Evolutionary conservation across 2,329 filamentous ascomycete species (phyloP), one percentile per base, ranked within the genome.

Genomic region (Pseudocercospora eumusae): DNA sequence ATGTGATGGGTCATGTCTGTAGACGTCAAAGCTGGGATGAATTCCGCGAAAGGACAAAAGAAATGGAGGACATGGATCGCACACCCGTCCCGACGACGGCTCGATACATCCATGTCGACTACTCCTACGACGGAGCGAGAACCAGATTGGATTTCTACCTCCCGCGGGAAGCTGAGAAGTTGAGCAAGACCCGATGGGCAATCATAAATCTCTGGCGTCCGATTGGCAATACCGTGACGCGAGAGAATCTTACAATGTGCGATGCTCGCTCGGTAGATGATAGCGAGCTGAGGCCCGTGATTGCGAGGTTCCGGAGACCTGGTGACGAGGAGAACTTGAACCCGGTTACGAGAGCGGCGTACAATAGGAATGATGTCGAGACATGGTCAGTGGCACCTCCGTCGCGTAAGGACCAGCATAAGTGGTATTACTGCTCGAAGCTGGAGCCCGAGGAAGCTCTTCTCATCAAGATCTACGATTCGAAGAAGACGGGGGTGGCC

Each of bases 151-250:
- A 60, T 4, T 45, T 54, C 25, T 47, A 57, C 20, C 58, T 57
- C 3, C 56, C 52, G 2, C 4, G 40, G 18, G 53, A 63, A 31
- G 27, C 52, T 10, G 15, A 27, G 1, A 25, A 54, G 33, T 25
- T 53, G 20, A 56, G 57, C 20, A 54, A 53, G 18, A 58, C 23
- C 15, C 60, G 60, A 20, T 60, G 61, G 61, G 61, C 57, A 23
- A 60, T 63, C 15, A 65, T 65, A 53, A 63, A 65, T 50, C 20
- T 63, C 31, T 65, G 63, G 63, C 56, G 63, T 15, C 63, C 63
- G 1, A 58, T 65, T 25, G 56, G 27, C 25, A 36, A 57, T 10
- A 45, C 57, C 4, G 54, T 65, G 8, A 64, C 58, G 1, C 33
- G 58, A 11, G 50, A 58, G 15, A 57, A 60, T 21, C 56, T 61